Percentiles rank a stretch among this genome's conserved stretches.
These are phyloP conservation scores for Leccinum uliginosum DNA, from an alignment of 768 basidiomycete genomes.

Conservation along the genomic window DNA sequence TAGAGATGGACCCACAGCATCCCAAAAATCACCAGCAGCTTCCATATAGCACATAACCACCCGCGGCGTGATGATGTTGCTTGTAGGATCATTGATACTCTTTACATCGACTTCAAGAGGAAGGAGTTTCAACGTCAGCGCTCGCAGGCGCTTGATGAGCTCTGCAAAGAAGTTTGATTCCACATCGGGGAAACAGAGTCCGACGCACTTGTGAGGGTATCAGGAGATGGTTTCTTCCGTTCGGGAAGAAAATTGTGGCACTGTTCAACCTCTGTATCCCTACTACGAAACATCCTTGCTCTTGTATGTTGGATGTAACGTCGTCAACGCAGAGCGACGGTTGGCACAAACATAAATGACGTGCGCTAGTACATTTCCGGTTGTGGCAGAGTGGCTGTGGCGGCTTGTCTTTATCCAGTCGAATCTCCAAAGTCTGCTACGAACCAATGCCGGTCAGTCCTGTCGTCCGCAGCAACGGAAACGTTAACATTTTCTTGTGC, in stretches of 20 bases:
- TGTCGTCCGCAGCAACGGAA: neutral
- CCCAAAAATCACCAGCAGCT: constrained; percentile 83
- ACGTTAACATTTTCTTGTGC: constrained; percentile 1
- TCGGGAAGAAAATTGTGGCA: constrained; percentile 41
- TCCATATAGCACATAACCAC: constrained; percentile 74
- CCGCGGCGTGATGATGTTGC: constrained; percentile 75
- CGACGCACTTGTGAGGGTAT: constrained; percentile 69
- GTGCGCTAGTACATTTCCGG: neutral
- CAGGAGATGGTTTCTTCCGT: constrained; percentile 57
- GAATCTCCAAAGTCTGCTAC: neutral
- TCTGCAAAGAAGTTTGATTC: constrained; percentile 39
- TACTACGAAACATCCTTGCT: constrained; percentile 24
- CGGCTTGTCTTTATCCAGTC: constrained; percentile 24
- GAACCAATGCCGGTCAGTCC: constrained; percentile 50
- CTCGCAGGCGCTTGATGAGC: constrained; percentile 74
- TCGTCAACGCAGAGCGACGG: neutral
- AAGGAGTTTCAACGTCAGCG: constrained; percentile 68
- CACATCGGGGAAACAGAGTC: neutral
- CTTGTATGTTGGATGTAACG: neutral
- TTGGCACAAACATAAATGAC: too few relatives aligned
- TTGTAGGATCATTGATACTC: constrained; percentile 69
- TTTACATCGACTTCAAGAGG: constrained; percentile 74
- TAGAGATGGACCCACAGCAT: constrained; percentile 54
- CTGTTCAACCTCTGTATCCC: constrained; percentile 34
- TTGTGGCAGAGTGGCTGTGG: constrained; percentile 17